Evolutionary conservation across 345 rosid species (phyloP).

Genomic region (Erodium maritimum): DNA sequence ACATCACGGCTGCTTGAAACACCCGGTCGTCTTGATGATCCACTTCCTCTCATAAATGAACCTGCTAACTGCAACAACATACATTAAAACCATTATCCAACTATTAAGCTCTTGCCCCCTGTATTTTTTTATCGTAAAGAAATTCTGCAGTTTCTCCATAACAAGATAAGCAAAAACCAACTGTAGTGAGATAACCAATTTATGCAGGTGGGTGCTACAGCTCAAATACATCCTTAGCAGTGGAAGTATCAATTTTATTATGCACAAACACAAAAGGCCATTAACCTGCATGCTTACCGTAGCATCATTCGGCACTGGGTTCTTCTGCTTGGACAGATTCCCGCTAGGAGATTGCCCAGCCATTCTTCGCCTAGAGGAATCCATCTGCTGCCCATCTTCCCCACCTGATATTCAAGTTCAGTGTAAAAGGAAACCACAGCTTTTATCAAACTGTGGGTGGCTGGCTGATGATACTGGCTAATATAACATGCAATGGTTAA

Average conservation of each 20-base stretch:
- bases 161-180: no score
- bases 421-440: background rate
- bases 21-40: constrained; percentile 44
- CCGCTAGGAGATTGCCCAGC: constrained; percentile 53
- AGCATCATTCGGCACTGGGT: constrained; percentile 42
- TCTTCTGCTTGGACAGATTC: constrained; percentile 55
- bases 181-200: no score
- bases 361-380: constrained; percentile 54
- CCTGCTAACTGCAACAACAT: constrained; percentile 37
- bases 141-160: no score
- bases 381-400: constrained; percentile 50
- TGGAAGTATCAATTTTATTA: background rate
- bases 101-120: no score
- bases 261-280: background rate
- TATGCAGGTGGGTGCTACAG: no score
- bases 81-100: no score
- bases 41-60: constrained; percentile 50
- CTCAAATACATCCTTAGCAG: no score
- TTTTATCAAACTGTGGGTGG: background rate
- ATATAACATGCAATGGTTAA: background rate
- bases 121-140: no score
- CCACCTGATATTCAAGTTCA: constrained; percentile 35
- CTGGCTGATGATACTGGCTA: no score
- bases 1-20: constrained; percentile 52
- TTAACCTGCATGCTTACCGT: constrained; percentile 29